Evolutionary conservation across 2,329 filamentous ascomycete species (phyloP).

Genomic region (Cylindrodendrum hubeiense): DNA sequence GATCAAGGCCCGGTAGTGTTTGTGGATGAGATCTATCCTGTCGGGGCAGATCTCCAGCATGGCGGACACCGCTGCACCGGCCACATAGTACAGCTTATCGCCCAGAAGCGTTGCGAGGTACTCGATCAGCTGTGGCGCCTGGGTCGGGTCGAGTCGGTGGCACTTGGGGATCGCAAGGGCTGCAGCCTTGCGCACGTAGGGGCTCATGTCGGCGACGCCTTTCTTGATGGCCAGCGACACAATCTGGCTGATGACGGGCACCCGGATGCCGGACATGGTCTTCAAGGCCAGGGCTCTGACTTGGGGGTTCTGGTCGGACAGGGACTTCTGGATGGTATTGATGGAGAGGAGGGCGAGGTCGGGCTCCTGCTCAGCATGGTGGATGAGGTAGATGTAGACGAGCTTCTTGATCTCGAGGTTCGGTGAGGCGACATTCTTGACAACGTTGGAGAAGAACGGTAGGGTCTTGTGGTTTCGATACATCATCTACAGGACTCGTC

Average conservation of each 20-base stretch:
- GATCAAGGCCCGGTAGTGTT: constrained; percentile 86
- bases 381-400: constrained; percentile 97
- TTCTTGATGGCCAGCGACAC: constrained; percentile 96
- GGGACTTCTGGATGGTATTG: constrained; percentile 98
- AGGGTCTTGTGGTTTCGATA: constrained; percentile 90
- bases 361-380: constrained; percentile 95
- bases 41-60: constrained; percentile 93
- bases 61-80: constrained; percentile 89
- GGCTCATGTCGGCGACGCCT: constrained; percentile 92
- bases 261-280: constrained; percentile 97
- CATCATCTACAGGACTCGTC: constrained; percentile 78
- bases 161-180: constrained; percentile 96
- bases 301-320: constrained; percentile 92
- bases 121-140: constrained; percentile 86
- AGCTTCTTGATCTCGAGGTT: constrained; percentile 97
- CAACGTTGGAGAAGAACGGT: constrained; percentile 95
- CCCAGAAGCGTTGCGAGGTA: constrained; percentile 83
- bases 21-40: constrained; percentile 88
- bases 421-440: constrained; percentile 96
- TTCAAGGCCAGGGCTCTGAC: constrained; percentile 91
- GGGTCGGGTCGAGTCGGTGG: constrained; percentile 88
- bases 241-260: constrained; percentile 97
- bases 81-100: constrained; percentile 97
- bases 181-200: constrained; percentile 91
- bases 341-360: constrained; percentile 96